These are phyloP conservation scores for Oligophagozyma castellii DNA, from an alignment of 1,139 yeast species.

Conservation along the genomic window DNA sequence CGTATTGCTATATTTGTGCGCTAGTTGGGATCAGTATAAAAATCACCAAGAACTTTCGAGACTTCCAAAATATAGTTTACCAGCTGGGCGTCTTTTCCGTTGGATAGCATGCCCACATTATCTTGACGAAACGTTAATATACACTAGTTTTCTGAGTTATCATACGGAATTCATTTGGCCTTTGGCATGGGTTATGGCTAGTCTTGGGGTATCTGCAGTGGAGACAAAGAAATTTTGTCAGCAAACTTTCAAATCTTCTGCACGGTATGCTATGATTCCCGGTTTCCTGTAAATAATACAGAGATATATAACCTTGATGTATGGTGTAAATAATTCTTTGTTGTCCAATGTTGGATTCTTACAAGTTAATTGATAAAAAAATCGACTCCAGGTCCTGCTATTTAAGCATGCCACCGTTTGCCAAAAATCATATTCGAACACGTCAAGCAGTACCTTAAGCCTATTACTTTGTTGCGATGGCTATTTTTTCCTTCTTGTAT, in stretches of 20 bases:
- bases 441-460: too few relatives aligned
- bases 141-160: constrained; percentile 29
- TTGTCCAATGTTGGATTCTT: too few relatives aligned
- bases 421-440: too few relatives aligned
- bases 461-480: too few relatives aligned
- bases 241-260: constrained; percentile 20
- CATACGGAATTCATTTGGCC: constrained; percentile 13
- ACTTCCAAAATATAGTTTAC: constrained; percentile 54
- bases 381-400: too few relatives aligned
- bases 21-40: constrained; percentile 41
- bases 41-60: constrained; percentile 50
- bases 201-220: constrained; percentile 48
- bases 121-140: constrained; percentile 57
- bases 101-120: constrained; percentile 66
- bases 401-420: too few relatives aligned
- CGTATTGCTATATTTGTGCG: constrained; percentile 27
- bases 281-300: constrained; percentile 25
- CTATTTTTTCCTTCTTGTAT: too few relatives aligned
- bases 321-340: too few relatives aligned
- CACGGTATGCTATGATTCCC: constrained; percentile 28
- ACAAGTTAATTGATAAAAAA: too few relatives aligned
- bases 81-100: constrained; percentile 39
- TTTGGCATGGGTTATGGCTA: constrained; percentile 47
- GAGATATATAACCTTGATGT: too few relatives aligned
- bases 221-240: constrained; percentile 45